phyloP scores from a whole-genome alignment of 441 rosid species.

The Isatis lusitanica region DNA sequence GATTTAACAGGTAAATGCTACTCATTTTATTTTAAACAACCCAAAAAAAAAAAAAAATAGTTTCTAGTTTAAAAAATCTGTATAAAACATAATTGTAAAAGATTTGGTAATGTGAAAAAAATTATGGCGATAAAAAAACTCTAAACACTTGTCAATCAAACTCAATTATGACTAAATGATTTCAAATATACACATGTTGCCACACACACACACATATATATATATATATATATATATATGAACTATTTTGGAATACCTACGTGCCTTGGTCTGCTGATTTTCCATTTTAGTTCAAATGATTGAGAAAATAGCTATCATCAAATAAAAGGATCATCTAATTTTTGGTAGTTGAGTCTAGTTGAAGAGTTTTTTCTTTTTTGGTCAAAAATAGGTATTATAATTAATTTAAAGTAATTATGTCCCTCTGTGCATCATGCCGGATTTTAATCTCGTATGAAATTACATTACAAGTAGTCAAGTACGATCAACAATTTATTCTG shows the following conservation, averaged over 20 bases:
- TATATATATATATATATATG: background rate
- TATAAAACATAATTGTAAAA: too few species aligned
- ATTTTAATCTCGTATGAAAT: background rate
- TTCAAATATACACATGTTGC: slow-evolving; percentile 15
- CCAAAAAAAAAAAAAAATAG: too few species aligned
- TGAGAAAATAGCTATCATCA: background rate
- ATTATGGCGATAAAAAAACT: too few species aligned
- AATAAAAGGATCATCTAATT: background rate
- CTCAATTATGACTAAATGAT: background rate
- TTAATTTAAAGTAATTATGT: background rate
- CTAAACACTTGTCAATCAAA: too few species aligned
- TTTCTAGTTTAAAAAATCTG: too few species aligned
- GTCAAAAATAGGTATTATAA: background rate
- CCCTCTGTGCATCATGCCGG: background rate
- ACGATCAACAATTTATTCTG: background rate
- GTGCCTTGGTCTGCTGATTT: slow-evolving; percentile 12
- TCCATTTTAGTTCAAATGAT: background rate
- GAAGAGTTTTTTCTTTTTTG: background rate
- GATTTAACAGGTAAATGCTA: too few species aligned
- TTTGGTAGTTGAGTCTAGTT: background rate
- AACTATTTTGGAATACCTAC: slow-evolving; percentile 8
- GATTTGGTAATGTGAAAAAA: too few species aligned
- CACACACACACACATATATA: background rate
- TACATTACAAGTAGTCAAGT: background rate
- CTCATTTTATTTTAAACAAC: too few species aligned